Evolutionary conservation across 805 yeast genomes (phyloP), one percentile per base, ranked within the genome.

Genomic region (Dipodascus albidus): DNA sequence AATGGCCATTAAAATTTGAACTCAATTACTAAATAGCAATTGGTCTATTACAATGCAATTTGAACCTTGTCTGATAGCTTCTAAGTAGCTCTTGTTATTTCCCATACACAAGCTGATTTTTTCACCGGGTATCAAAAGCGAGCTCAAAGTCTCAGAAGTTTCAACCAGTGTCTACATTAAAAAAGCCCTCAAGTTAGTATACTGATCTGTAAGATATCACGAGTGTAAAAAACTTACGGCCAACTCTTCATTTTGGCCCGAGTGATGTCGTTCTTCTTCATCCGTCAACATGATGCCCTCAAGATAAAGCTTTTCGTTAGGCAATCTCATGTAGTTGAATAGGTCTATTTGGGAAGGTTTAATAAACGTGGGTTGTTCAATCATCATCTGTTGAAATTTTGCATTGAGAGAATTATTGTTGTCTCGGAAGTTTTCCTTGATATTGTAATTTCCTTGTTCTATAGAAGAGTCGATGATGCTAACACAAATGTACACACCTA

Each of bases 91-190:
- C n/a, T 38, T 38, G n/a, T 38, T 38, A 4, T 19, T 38, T 14
- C 44, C 44, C 44, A 38, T 38, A 38, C 44, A 38, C 15, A 38
- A 17, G 44, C 44, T 19, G 20, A 38, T 19, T 8, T 38, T 17
- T 38, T 8, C 20, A 14, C n/a, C 44, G 20, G 20, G 17, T 15
- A 55, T 58, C 44, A 38, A 3, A 19, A n/a, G 20, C 20, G 20
- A 4, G 44, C 20, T 38, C 20, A 38, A 14, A 38, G 4, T 6
- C 20, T 38, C 44, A 6, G 20, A 14, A 17, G n/a, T 14, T n/a
- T 38, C 44, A 6, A 38, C 44, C 17, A 38, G 44, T 38, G 9
- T 4, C 44, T 38, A 14, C 14, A 31, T 31, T 31, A 15, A 15
- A 9, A 31, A 15, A 31, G 9, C 9, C 14, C 15, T 31, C 38